These are phyloP conservation scores for Lachancea meyersii DNA, from an alignment of 805 yeast species.

Conservation along the genomic window DNA sequence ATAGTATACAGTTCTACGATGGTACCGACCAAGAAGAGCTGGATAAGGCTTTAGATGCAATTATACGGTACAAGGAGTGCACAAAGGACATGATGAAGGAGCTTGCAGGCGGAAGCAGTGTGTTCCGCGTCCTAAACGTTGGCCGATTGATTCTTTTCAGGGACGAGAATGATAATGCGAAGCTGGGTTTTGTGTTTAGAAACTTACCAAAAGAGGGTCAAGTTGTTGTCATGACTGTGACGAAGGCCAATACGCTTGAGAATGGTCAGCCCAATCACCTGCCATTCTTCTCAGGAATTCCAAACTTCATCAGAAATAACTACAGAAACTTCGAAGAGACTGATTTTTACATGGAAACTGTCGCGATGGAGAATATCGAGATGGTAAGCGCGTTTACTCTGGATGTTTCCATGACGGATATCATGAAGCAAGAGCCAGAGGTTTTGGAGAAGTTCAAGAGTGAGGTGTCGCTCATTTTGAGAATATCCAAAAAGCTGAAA, in stretches of 20 bases:
- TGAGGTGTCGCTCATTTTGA: slow-evolving; percentile 23
- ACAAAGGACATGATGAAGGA: slow-evolving; percentile 44
- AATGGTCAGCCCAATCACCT: slow-evolving; percentile 30
- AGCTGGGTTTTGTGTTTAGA: slow-evolving; percentile 49
- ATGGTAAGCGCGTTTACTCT: slow-evolving; percentile 25
- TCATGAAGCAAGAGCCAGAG: slow-evolving; percentile 26
- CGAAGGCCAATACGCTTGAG: slow-evolving; percentile 25
- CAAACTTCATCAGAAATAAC: slow-evolving; percentile 22
- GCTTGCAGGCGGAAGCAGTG: slow-evolving; percentile 41
- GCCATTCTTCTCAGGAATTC: slow-evolving; percentile 32
- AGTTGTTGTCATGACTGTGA: slow-evolving; percentile 31
- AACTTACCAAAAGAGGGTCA: slow-evolving; percentile 21
- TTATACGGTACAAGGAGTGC: slow-evolving; percentile 41
- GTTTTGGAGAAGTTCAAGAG: slow-evolving; percentile 19
- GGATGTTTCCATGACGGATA: slow-evolving; percentile 22
- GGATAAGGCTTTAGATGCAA: slow-evolving; percentile 39
- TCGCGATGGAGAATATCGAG: slow-evolving; percentile 28
- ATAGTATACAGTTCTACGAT: slow-evolving; percentile 33
- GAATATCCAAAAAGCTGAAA: slow-evolving; percentile 19
- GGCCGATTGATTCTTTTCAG: slow-evolving; percentile 59
- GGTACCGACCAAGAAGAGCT: slow-evolving; percentile 37
- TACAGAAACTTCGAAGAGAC: slow-evolving; percentile 31
- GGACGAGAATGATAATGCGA: slow-evolving; percentile 36
- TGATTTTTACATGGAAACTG: slow-evolving; percentile 28
- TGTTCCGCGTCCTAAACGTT: slow-evolving; percentile 42